Evolutionary conservation across 2,329 filamentous ascomycete genomes (phyloP).

Genomic region (Colletotrichum sp.): DNA sequence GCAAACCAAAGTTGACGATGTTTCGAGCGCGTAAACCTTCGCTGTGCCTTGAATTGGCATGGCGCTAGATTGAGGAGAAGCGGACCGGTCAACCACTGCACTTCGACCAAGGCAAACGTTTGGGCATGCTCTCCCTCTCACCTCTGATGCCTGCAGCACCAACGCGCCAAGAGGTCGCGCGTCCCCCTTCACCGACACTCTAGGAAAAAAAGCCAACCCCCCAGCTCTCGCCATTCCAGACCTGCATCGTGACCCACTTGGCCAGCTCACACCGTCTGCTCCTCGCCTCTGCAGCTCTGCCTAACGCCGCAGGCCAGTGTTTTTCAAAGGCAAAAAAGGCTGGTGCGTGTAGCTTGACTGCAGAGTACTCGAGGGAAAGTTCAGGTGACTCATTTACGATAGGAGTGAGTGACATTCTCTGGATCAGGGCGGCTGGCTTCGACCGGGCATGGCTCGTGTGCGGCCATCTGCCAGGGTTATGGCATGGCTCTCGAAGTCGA

Average conservation of each 20-base stretch:
- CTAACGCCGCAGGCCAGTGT: background rate
- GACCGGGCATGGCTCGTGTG: background rate
- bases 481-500: background rate
- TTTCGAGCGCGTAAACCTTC: background rate
- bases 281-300: background rate
- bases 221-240: slow-evolving; percentile 1
- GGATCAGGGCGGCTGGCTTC: background rate
- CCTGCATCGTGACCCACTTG: slow-evolving; percentile 5
- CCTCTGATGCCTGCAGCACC: background rate
- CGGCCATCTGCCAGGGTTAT: background rate
- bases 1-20: background rate
- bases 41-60: background rate
- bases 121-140: background rate
- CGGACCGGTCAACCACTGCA: background rate
- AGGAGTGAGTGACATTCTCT: background rate
- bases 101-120: background rate
- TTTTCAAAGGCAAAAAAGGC: background rate
- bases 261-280: slow-evolving; percentile 6
- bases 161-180: background rate
- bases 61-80: background rate
- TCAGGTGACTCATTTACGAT: background rate
- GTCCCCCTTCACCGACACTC: background rate
- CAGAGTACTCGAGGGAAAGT: background rate
- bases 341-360: background rate
- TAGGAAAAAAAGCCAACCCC: background rate